phyloP scores from a whole-genome alignment of 495 filamentous ascomycete genomes.

The Hypoxylon lienhwacheense region DNA sequence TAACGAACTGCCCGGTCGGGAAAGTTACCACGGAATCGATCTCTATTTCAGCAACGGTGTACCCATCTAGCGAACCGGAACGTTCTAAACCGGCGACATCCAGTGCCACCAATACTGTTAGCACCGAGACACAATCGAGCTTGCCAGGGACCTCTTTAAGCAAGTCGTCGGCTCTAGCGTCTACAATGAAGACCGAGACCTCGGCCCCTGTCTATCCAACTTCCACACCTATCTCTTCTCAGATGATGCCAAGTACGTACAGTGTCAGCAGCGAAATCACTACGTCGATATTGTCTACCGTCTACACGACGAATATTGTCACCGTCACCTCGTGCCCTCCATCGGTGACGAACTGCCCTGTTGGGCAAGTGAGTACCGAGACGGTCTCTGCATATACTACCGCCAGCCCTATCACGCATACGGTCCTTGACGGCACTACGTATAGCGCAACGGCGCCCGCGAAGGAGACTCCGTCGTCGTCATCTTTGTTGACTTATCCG shows the following conservation, averaged over 20 bases:
- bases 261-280: slow-evolving; percentile 39
- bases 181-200: slow-evolving; percentile 8
- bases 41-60: slow-evolving; percentile 60
- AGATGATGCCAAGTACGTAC: slow-evolving; percentile 36
- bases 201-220: slow-evolving; percentile 9
- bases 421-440: slow-evolving; percentile 36
- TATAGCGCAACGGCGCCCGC: slow-evolving; percentile 20
- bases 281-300: slow-evolving; percentile 35
- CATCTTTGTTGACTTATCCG: slow-evolving; percentile 2
- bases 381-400: slow-evolving; percentile 46
- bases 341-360: slow-evolving; percentile 60
- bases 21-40: slow-evolving; percentile 57
- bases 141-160: not conserved
- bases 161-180: slow-evolving; percentile 6
- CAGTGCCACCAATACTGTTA: slow-evolving; percentile 4
- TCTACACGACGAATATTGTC: slow-evolving; percentile 37
- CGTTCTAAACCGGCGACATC: slow-evolving; percentile 4
- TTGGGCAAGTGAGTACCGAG: slow-evolving; percentile 42
- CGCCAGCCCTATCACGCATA: slow-evolving; percentile 48
- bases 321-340: slow-evolving; percentile 59
- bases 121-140: slow-evolving; percentile 3
- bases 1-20: slow-evolving; percentile 61
- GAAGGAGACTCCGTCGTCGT: not conserved
- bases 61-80: slow-evolving; percentile 51
- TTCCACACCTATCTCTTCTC: slow-evolving; percentile 7